phyloP scores from a whole-genome alignment of 305 asterid species.

The Fraxinus paxiana region DNA sequence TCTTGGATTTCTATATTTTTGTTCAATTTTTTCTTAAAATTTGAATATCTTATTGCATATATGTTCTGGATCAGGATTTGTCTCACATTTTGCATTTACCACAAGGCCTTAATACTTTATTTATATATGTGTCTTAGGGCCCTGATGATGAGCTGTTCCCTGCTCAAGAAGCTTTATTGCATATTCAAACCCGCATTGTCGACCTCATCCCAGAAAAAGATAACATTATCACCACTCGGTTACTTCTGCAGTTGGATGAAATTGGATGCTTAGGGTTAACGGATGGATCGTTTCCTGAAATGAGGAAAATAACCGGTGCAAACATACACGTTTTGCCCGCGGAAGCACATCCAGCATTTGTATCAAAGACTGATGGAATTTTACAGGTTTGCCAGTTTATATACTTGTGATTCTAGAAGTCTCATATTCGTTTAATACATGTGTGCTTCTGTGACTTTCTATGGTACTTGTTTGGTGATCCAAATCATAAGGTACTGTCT shows the following conservation, averaged over 20 bases:
- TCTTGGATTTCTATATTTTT: not conserved
- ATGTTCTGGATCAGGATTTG: not conserved
- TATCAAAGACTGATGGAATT: slow-evolving; percentile 61
- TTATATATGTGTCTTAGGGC: slow-evolving; percentile 51
- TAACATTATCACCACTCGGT: slow-evolving; percentile 67
- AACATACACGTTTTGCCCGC: slow-evolving; percentile 55
- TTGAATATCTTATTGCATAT: not conserved
- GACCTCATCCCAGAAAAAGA: slow-evolving; percentile 80
- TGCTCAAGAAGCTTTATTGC: slow-evolving; percentile 97
- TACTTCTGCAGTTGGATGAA: slow-evolving; percentile 75
- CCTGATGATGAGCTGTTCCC: slow-evolving; percentile 97
- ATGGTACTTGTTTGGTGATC: not conserved
- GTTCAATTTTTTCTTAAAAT: not conserved
- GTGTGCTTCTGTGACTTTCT: not conserved
- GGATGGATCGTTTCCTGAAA: slow-evolving; percentile 44
- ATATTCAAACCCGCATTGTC: slow-evolving; percentile 78
- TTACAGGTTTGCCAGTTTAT: slow-evolving; percentile 55
- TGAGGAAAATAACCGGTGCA: slow-evolving; percentile 63
- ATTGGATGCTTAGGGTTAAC: slow-evolving; percentile 51
- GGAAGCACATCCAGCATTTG: slow-evolving; percentile 61
- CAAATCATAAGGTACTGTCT: not conserved
- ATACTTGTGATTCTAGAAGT: not conserved
- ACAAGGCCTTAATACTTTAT: slow-evolving; percentile 24
- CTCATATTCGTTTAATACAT: not conserved
- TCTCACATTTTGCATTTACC: not conserved